Base-by-base conservation (phyloP, 768 basidiomycete species). In the Clavaria fumosa region DNA sequence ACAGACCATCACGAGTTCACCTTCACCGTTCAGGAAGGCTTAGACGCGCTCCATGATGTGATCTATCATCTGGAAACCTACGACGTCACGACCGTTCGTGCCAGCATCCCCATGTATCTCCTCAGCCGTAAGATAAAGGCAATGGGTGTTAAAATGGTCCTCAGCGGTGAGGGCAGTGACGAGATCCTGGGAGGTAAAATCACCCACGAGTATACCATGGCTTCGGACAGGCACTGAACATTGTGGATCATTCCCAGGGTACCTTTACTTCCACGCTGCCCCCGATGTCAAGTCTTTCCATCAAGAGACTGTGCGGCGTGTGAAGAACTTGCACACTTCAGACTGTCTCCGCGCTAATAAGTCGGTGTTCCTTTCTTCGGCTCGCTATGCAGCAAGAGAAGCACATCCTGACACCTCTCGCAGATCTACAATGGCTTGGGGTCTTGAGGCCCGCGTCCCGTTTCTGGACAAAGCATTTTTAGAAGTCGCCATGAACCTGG, bases 111-210 rank as follows among this genome's bases (percentile, higher is more conserved):
- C 2, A 99, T 99, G 95, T 97, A 97, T 59, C 76, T 99, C 20
- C 74, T 99, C 42, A 88, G 83, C 54, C 72, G 95, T 34, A 97
- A 99, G 63, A 91, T 99, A 64, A 99, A 97, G 63, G 93, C 95
- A 3, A 96, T 89, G 85, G 95, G 95, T 41, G 95, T 99, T 37
- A 99, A 99, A 64, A 99, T 99, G 95, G 95, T 99, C 11, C 68
- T 97, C 23, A 86, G 82, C 45, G 95, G 95, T 12, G 95, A 99
- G 59, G 95, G 95, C 26, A 88, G 84, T 44, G 95, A 99, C 49
- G 95, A 99, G 59, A 89, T 97, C 43, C 73, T 96, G 24, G 93
- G 93, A 63, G 91, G 90, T 84, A 53, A 47, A 0, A 19, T 20
- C 26, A 21, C 37, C n/a, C n/a, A n/a, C n/a, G n/a, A n/a, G n/a